phyloP scores from a whole-genome alignment of 2,329 filamentous ascomycete species.

The Cryphonectria radicalis region DNA sequence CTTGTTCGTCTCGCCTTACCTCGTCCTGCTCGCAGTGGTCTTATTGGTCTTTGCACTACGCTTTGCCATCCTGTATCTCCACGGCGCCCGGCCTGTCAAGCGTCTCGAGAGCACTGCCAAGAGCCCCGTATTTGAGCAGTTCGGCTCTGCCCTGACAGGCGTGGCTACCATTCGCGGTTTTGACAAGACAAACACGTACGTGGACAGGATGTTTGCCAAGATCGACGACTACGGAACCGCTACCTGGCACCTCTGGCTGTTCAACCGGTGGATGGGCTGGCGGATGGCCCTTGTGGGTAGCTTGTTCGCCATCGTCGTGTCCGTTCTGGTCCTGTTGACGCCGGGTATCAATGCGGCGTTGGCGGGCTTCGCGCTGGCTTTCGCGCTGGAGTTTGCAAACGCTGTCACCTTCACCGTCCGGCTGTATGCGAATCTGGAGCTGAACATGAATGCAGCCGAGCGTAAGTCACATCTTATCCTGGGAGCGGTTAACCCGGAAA shows the following conservation, averaged over 20 bases:
- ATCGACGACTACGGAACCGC: slow-evolving; percentile 71
- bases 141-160: slow-evolving; percentile 72
- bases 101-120: slow-evolving; percentile 77
- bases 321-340: slow-evolving; percentile 65
- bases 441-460: slow-evolving; percentile 80
- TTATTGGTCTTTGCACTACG: slow-evolving; percentile 63
- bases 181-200: slow-evolving; percentile 68
- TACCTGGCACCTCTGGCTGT: slow-evolving; percentile 70
- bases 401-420: slow-evolving; percentile 69
- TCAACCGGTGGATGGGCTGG: slow-evolving; percentile 78
- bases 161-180: slow-evolving; percentile 78
- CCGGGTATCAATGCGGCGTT: slow-evolving; percentile 68
- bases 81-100: slow-evolving; percentile 76
- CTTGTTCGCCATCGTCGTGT: slow-evolving; percentile 68
- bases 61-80: slow-evolving; percentile 66
- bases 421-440: slow-evolving; percentile 71
- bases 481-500: background rate
- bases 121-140: slow-evolving; percentile 80
- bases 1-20: slow-evolving; percentile 68
- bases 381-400: slow-evolving; percentile 70
- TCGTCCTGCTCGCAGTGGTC: slow-evolving; percentile 64
- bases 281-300: slow-evolving; percentile 73
- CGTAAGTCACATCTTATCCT: slow-evolving; percentile 40
- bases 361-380: slow-evolving; percentile 76
- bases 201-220: slow-evolving; percentile 69